These are phyloP conservation scores for Emmonsia crescens DNA, from an alignment of 2,329 filamentous ascomycete species.

Conservation along the genomic window DNA sequence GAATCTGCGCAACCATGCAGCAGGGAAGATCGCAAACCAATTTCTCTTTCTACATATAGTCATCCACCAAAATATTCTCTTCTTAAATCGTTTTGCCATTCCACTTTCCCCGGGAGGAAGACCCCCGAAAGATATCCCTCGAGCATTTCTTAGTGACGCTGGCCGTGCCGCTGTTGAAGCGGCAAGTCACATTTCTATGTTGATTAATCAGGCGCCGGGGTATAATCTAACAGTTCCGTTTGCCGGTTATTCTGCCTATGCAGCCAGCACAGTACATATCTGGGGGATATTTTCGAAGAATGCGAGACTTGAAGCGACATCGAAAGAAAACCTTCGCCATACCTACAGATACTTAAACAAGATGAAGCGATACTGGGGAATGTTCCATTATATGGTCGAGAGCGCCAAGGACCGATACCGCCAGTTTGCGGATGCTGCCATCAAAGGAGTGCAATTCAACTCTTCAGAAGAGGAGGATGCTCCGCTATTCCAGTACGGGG, in stretches of 20 bases:
- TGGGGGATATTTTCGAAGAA: conserved; percentile 85
- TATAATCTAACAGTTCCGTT: conserved; percentile 82
- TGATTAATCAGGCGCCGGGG: conserved; percentile 69
- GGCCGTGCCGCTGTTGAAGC: conserved; percentile 68
- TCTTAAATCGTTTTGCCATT: conserved; percentile 79
- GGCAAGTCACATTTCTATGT: conserved; percentile 73
- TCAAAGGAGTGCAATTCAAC: conserved; percentile 44
- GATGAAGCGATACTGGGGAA: conserved; percentile 97
- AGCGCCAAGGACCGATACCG: conserved; percentile 83
- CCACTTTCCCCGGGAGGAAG: conserved; percentile 53
- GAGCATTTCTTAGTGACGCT: conserved; percentile 64
- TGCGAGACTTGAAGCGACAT: conserved; percentile 58
- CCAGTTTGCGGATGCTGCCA: conserved; percentile 68
- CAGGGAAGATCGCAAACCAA: conserved; percentile 77
- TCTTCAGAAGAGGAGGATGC: conserved; percentile 39
- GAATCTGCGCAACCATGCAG: conserved; percentile 74
- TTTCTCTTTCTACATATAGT: conserved; percentile 88
- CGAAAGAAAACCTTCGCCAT: conserved; percentile 72
- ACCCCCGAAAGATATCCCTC: conserved; percentile 60
- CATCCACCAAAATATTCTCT: conserved; percentile 79
- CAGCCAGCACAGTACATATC: conserved; percentile 88
- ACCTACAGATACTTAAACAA: conserved; percentile 85
- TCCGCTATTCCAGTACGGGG: conserved; percentile 83
- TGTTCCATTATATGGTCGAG: conserved; percentile 95
- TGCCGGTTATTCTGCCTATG: conserved; percentile 87